A percentile compares a stretch with the other conserved stretches of the same genome.
phyloP scores from a whole-genome alignment of 139 green algal genomes.

The Micromonas commoda region DNA sequence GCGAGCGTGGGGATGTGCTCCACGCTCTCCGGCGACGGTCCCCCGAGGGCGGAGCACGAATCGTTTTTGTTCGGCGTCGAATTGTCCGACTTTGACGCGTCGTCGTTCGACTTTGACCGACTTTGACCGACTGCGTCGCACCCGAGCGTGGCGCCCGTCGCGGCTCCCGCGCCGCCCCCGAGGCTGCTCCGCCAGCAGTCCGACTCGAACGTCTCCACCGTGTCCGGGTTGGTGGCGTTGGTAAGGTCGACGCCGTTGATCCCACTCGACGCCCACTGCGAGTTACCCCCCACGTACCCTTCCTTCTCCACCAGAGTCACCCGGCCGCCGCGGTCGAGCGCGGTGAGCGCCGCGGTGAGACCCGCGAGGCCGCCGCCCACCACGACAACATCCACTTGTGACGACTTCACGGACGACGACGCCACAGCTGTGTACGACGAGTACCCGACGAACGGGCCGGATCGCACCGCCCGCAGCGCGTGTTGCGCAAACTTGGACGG shows the following conservation, averaged over 20 bases:
- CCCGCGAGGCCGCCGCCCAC: slow-evolving; percentile 54
- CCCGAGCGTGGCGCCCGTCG: too few relatives aligned
- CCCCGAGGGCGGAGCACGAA: too few relatives aligned
- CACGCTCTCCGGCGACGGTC: slow-evolving; percentile 30
- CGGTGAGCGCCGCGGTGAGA: slow-evolving; percentile 41
- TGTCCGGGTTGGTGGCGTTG: slow-evolving; percentile 29
- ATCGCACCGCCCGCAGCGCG: background rate
- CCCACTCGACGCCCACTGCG: slow-evolving; percentile 56
- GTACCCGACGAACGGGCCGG: too few relatives aligned
- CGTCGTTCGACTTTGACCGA: too few relatives aligned
- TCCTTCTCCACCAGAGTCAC: slow-evolving; percentile 67
- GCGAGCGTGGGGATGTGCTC: slow-evolving; percentile 13
- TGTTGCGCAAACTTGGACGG: background rate
- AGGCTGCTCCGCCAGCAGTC: slow-evolving; percentile 32
- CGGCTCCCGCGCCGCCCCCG: background rate
- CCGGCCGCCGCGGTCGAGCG: slow-evolving; percentile 5
- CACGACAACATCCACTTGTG: slow-evolving; percentile 41
- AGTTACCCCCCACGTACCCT: slow-evolving; percentile 58
- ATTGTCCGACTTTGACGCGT: too few relatives aligned
- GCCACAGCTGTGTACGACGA: background rate
- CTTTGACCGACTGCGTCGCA: too few relatives aligned
- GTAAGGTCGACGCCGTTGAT: slow-evolving; percentile 57
- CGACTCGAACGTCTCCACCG: slow-evolving; percentile 34
- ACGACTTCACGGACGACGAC: background rate
- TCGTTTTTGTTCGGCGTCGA: too few relatives aligned